phyloP scores from a whole-genome alignment of 225 moss, liverwort and hornwort genomes.

The Antitrichia curtipendula region DNA sequence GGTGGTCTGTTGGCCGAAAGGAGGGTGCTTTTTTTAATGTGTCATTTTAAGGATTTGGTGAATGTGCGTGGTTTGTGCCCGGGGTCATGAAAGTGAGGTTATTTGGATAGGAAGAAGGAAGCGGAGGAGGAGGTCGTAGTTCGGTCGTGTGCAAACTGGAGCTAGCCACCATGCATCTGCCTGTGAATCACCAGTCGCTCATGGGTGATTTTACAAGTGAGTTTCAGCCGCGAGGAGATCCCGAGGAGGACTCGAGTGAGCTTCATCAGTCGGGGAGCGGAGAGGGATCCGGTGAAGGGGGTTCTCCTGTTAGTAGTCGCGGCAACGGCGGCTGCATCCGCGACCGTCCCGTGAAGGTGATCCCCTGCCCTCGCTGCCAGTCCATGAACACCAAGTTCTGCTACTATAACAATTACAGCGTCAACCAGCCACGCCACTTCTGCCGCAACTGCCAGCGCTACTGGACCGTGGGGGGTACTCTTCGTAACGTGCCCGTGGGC shows the following conservation, averaged over 20 bases:
- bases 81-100: constrained; percentile 8
- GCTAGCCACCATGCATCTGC: constrained; percentile 6
- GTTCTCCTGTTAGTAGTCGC: constrained; percentile 9
- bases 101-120: not conserved
- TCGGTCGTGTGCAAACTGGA: not conserved
- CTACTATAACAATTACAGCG: constrained; percentile 53
- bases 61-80: not conserved
- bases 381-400: constrained; percentile 58
- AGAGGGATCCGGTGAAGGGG: constrained; percentile 5
- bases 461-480: constrained; percentile 42
- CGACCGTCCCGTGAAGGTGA: constrained; percentile 32
- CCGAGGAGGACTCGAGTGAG: constrained; percentile 16
- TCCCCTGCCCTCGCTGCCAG: constrained; percentile 40
- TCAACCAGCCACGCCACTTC: constrained; percentile 47
- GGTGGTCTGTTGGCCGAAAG: not conserved
- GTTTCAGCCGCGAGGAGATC: not conserved
- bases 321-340: constrained; percentile 22
- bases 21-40: not conserved
- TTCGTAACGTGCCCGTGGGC: constrained; percentile 36
- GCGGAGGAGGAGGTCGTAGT: not conserved
- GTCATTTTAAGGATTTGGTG: not conserved
- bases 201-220: not conserved
- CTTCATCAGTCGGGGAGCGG: constrained; percentile 4
- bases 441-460: constrained; percentile 47
- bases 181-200: constrained; percentile 2